Conservation (phyloP, 2,329 filamentous ascomycete genomes). For the Diplodia sapinea region DNA sequence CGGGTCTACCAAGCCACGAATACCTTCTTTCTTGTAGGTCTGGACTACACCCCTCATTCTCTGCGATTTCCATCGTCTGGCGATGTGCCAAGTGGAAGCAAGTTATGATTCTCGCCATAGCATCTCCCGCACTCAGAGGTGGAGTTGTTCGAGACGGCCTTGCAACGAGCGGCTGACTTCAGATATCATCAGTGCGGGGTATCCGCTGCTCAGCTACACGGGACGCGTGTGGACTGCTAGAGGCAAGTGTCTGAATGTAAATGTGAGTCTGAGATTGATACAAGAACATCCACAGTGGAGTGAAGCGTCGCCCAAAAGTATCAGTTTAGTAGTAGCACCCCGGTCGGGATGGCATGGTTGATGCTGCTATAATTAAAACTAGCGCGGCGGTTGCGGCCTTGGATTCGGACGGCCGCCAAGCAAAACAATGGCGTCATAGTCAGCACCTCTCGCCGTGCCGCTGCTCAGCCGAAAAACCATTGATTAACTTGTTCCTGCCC, state of each 20-base stretch:
- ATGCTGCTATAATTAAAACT: not conserved
- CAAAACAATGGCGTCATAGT: constrained; percentile 12
- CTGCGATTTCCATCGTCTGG: no score
- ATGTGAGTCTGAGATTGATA: no score
- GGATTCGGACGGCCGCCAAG: not conserved
- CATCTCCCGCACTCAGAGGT: no score
- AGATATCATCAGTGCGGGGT: not conserved
- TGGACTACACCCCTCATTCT: no score
- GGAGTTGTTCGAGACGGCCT: not conserved
- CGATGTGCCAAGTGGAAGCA: no score
- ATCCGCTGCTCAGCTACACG: not conserved
- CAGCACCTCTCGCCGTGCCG: not conserved
- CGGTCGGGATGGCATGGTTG: no score
- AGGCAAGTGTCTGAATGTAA: not conserved
- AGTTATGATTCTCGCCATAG: no score
- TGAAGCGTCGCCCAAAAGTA: no score
- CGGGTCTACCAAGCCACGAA: no score
- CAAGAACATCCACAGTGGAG: no score
- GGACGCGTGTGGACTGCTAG: not conserved
- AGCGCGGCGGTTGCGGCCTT: constrained; percentile 7
- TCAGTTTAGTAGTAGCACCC: no score
- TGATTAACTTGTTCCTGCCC: not conserved
- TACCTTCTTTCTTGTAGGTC: no score
- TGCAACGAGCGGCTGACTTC: not conserved
- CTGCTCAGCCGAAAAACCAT: not conserved